Evolutionary conservation across 495 filamentous ascomycete genomes (phyloP).

Genomic region (Trichocladium antarcticum): DNA sequence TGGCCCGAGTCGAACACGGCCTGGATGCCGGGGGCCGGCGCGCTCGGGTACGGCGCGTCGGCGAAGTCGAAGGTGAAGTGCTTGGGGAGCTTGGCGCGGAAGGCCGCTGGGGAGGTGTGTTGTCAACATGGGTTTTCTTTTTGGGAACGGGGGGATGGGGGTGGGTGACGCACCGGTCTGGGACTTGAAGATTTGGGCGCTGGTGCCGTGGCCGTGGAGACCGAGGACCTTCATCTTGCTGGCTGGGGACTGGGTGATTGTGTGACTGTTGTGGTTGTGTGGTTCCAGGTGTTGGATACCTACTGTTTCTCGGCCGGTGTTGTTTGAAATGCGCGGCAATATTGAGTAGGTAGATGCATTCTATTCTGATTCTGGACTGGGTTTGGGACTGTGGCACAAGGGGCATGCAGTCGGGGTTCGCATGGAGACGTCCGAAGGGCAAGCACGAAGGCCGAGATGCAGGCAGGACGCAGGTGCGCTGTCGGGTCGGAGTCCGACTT

Average conservation of each 20-base stretch:
- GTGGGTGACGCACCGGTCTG: constrained; percentile 46
- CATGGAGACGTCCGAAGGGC: constrained; percentile 23
- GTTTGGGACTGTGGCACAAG: neutral
- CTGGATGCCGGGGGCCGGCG: constrained; percentile 43
- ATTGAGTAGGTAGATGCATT: neutral
- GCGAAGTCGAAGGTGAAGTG: constrained; percentile 44
- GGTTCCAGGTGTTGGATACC: too few relatives aligned
- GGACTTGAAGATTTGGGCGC: constrained; percentile 45
- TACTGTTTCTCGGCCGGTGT: too few relatives aligned
- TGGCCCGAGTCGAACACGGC: constrained; percentile 42
- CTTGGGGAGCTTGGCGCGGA: constrained; percentile 23
- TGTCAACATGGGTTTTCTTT: neutral
- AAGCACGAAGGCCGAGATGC: neutral
- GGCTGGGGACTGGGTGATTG: neutral
- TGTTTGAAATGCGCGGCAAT: too few relatives aligned
- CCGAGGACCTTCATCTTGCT: constrained; percentile 47
- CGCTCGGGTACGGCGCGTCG: constrained; percentile 37
- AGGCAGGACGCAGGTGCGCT: neutral
- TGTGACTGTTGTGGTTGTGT: neutral
- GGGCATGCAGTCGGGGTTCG: constrained; percentile 16
- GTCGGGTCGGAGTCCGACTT: neutral
- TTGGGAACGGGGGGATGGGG: neutral
- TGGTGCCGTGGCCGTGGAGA: constrained; percentile 54
- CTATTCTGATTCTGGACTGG: neutral
- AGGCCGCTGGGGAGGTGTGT: constrained; percentile 17